These are phyloP conservation scores for Phytophthora quininea DNA, from an alignment of 352 stramenopile genomes.

Conservation along the genomic window DNA sequence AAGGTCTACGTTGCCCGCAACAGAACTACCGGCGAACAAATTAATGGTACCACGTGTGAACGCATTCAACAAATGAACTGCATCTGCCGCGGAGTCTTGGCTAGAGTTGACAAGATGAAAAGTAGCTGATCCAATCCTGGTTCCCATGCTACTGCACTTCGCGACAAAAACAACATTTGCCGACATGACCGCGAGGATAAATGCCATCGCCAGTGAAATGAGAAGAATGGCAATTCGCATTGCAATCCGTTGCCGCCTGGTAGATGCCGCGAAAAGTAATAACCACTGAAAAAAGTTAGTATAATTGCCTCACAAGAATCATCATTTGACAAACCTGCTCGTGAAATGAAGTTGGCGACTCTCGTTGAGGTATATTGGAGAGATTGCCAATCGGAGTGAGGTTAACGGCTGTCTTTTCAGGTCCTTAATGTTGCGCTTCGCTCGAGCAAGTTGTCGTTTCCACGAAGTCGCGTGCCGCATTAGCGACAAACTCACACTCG, in stretches of 20 bases:
- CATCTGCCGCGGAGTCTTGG: constrained; percentile 9
- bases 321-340: constrained; percentile 21
- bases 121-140: constrained; percentile 44
- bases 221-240: constrained; percentile 63
- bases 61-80: constrained; percentile 40
- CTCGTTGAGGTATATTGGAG: constrained; percentile 1
- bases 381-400: constrained; percentile 13
- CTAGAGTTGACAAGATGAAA: constrained; percentile 43
- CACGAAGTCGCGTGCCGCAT: constrained; percentile 55
- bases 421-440: constrained; percentile 53
- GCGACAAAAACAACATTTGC: constrained; percentile 71
- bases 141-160: constrained; percentile 74
- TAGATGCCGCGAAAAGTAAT: constrained; percentile 63
- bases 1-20: constrained; percentile 38
- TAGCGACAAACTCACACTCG: constrained; percentile 55
- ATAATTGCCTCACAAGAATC: too few species aligned
- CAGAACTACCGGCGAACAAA: constrained; percentile 24
- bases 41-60: constrained; percentile 52
- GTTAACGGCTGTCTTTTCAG: constrained; percentile 26
- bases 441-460: constrained; percentile 65
- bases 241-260: constrained; percentile 60
- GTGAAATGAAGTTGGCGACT: constrained; percentile 22
- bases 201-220: constrained; percentile 50
- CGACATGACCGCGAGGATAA: constrained; percentile 63
- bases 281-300: constrained; percentile 63